Evolutionary conservation across 345 rosid species (phyloP).

Genomic region (Bruguiera parviflora): DNA sequence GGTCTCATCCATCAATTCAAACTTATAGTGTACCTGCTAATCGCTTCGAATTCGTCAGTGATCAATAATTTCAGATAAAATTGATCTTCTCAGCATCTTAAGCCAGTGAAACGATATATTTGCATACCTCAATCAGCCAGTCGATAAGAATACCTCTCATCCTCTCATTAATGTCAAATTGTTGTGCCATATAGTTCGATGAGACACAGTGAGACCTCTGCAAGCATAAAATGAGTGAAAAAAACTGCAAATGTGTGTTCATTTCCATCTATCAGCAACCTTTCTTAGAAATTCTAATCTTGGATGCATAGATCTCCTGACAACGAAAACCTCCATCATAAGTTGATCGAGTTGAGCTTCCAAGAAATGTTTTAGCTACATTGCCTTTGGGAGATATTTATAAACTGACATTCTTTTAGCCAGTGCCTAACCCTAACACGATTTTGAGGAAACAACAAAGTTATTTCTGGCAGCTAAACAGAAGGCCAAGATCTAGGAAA

Average conservation of each 20-base stretch:
- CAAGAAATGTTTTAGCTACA: no score
- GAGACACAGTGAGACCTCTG: conserved; percentile 59
- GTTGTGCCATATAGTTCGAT: conserved; percentile 67
- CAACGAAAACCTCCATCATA: no score
- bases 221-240: conserved; percentile 4
- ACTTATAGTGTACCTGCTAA: conserved; percentile 95
- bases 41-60: conserved; percentile 11
- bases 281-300: no score
- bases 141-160: conserved; percentile 95
- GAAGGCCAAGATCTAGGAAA: no score
- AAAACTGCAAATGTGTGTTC: not conserved
- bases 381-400: not conserved
- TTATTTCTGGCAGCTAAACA: no score
- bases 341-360: no score
- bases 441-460: not conserved
- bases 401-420: not conserved
- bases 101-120: not conserved
- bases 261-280: not conserved
- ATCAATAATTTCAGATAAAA: not conserved
- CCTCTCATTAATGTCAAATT: conserved; percentile 71
- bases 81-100: not conserved
- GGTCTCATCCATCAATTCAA: conserved; percentile 95
- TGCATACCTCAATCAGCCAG: conserved; percentile 84
- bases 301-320: no score
- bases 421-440: not conserved